phyloP scores from a whole-genome alignment of 805 yeast species.

The Metschnikowia borealis region DNA sequence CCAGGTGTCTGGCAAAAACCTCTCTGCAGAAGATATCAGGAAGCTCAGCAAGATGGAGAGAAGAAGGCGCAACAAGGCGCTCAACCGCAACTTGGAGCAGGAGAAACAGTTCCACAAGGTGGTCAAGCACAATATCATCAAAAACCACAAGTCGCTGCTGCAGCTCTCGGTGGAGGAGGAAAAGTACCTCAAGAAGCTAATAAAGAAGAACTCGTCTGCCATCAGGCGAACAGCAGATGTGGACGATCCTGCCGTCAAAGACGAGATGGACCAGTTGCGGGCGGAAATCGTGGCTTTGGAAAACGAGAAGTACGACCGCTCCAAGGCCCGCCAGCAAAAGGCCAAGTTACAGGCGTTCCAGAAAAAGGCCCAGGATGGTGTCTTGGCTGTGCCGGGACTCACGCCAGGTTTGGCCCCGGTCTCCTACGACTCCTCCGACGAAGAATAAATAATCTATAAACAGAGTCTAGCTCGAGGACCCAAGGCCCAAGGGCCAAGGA shows the following conservation, averaged over 20 bases:
- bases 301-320: conserved; percentile 24
- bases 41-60: conserved; percentile 19
- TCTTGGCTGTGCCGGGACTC: conserved; percentile 54
- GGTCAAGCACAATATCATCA: conserved; percentile 38
- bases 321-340: conserved; percentile 18
- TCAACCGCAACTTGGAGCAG: conserved; percentile 25
- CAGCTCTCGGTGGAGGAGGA: conserved; percentile 29
- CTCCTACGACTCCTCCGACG: conserved; percentile 37
- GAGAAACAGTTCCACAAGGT: conserved; percentile 32
- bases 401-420: conserved; percentile 89
- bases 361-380: conserved; percentile 41
- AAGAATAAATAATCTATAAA: conserved; percentile 11
- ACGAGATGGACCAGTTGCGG: conserved; percentile 29
- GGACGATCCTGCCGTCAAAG: conserved; percentile 28
- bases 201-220: conserved; percentile 33
- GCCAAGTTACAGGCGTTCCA: conserved; percentile 26
- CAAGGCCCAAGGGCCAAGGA: too few species aligned
- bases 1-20: conserved; percentile 14
- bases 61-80: conserved; percentile 21
- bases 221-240: conserved; percentile 26
- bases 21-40: conserved; percentile 17
- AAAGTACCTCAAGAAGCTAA: conserved; percentile 37
- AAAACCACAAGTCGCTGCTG: conserved; percentile 23
- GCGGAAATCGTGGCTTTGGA: conserved; percentile 23
- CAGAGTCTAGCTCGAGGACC: too few species aligned